A percentile compares a stretch with the other conserved stretches of the same genome.
Conservation (phyloP, 2,329 filamentous ascomycete species). For the Xylariaceae sp. region DNA sequence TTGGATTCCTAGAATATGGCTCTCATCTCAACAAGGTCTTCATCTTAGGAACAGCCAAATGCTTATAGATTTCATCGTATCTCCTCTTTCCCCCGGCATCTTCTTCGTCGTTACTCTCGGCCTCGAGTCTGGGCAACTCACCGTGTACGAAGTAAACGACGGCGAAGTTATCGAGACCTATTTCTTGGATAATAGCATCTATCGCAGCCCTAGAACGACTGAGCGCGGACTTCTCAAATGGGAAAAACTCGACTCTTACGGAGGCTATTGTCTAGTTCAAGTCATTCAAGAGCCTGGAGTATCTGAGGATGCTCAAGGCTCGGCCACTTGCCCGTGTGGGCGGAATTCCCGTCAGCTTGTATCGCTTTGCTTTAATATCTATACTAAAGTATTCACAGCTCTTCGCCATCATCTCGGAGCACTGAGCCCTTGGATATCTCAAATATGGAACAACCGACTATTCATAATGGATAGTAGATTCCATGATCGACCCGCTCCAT, state of each 20-base stretch:
- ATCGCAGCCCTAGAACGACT: constrained; percentile 16
- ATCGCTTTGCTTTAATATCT: constrained; percentile 31
- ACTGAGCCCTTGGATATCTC: constrained; percentile 18
- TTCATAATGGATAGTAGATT: constrained; percentile 14
- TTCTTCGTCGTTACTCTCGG: constrained; percentile 28
- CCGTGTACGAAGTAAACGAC: constrained; percentile 24
- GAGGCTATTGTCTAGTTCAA: constrained; percentile 28
- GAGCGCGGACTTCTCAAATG: constrained; percentile 23
- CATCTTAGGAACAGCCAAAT: constrained; percentile 17
- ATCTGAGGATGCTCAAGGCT: neutral
- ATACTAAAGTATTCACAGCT: constrained; percentile 27
- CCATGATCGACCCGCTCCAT: neutral
- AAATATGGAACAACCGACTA: constrained; percentile 28
- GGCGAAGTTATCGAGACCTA: constrained; percentile 22
- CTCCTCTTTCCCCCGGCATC: constrained; percentile 17
- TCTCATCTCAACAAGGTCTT: constrained; percentile 18
- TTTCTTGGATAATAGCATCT: constrained; percentile 15
- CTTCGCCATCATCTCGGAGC: constrained; percentile 24
- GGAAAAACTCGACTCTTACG: constrained; percentile 29
- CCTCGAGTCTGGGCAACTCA: constrained; percentile 15
- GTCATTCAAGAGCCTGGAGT: constrained; percentile 17
- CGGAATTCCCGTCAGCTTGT: constrained; percentile 17
- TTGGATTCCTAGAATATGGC: constrained; percentile 19
- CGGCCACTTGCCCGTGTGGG: constrained; percentile 11
- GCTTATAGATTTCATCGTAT: constrained; percentile 30